These are phyloP conservation scores for Incumbomyces lentus DNA, from an alignment of 2,329 filamentous ascomycete genomes.

Conservation along the genomic window DNA sequence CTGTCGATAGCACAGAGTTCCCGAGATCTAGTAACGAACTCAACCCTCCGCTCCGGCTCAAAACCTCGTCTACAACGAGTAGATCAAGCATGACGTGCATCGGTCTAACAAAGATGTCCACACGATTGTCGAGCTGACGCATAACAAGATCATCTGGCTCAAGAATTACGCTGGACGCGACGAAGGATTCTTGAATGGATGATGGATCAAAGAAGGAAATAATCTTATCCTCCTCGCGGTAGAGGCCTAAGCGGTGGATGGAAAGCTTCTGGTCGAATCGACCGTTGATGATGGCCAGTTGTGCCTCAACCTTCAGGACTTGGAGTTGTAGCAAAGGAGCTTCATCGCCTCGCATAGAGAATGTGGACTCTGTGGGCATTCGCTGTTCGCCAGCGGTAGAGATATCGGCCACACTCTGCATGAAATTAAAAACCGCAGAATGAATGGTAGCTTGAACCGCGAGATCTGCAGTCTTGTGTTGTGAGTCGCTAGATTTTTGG, in stretches of 20 bases:
- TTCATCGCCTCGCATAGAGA: neutral
- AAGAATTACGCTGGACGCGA: constrained; percentile 19
- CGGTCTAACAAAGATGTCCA: constrained; percentile 66
- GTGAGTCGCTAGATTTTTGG: neutral
- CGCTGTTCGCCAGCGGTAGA: neutral
- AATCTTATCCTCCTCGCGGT: constrained; percentile 29
- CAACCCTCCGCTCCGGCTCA: constrained; percentile 80
- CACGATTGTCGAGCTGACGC: constrained; percentile 13
- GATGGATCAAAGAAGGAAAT: constrained; percentile 40
- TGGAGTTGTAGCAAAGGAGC: constrained; percentile 4
- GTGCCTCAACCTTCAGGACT: neutral
- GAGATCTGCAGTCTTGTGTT: neutral
- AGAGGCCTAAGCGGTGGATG: constrained; percentile 3
- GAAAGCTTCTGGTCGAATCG: neutral
- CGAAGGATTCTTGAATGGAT: constrained; percentile 1
- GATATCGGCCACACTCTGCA: neutral
- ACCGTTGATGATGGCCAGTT: neutral
- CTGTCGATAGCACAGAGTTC: constrained; percentile 67
- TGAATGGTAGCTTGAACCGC: neutral
- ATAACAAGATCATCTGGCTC: constrained; percentile 17
- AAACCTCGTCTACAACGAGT: constrained; percentile 70
- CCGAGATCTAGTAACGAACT: constrained; percentile 85
- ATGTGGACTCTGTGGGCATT: constrained; percentile 4
- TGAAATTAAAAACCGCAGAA: constrained; percentile 1
- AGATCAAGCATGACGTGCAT: constrained; percentile 68